Conservation (phyloP, 495 filamentous ascomycete genomes). For the Aspergillus funiculosus region DNA sequence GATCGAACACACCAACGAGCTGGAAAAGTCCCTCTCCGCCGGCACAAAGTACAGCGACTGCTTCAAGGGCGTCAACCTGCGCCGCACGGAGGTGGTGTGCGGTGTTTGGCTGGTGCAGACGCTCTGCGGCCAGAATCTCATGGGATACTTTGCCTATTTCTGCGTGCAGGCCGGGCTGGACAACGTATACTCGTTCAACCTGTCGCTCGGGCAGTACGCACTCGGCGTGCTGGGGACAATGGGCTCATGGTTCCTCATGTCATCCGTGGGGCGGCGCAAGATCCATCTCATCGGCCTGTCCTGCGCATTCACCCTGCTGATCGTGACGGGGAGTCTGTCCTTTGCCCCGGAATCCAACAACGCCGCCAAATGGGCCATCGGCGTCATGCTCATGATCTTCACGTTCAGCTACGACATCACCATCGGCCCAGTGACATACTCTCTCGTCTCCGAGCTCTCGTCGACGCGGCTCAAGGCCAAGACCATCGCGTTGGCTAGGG, state of each 20-base stretch:
- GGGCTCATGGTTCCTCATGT: conserved; percentile 61
- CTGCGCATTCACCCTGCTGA: conserved; percentile 49
- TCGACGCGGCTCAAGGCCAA: conserved; percentile 62
- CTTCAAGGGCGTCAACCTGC: conserved; percentile 61
- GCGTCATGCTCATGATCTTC: conserved; percentile 57
- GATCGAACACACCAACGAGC: conserved; percentile 74
- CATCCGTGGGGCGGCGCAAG: conserved; percentile 54
- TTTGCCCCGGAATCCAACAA: conserved; percentile 45
- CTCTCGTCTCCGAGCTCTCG: conserved; percentile 61
- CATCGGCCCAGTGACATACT: conserved; percentile 67
- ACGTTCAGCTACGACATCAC: conserved; percentile 61
- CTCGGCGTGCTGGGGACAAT: conserved; percentile 61
- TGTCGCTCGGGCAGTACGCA: conserved; percentile 61
- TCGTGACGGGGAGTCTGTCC: conserved; percentile 59
- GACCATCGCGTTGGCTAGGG: conserved; percentile 57
- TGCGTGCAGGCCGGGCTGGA: conserved; percentile 58
- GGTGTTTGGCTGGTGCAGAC: conserved; percentile 69
- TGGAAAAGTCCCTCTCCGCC: conserved; percentile 46
- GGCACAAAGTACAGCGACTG: conserved; percentile 60
- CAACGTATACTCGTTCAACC: conserved; percentile 50
- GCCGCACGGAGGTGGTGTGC: conserved; percentile 63
- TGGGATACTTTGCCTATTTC: conserved; percentile 67
- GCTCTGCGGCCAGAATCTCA: conserved; percentile 61
- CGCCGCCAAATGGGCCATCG: conserved; percentile 27
- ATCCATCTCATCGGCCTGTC: conserved; percentile 60